These are phyloP conservation scores for Apiospora sp. DNA, from an alignment of 2,329 filamentous ascomycete species.

Conservation along the genomic window DNA sequence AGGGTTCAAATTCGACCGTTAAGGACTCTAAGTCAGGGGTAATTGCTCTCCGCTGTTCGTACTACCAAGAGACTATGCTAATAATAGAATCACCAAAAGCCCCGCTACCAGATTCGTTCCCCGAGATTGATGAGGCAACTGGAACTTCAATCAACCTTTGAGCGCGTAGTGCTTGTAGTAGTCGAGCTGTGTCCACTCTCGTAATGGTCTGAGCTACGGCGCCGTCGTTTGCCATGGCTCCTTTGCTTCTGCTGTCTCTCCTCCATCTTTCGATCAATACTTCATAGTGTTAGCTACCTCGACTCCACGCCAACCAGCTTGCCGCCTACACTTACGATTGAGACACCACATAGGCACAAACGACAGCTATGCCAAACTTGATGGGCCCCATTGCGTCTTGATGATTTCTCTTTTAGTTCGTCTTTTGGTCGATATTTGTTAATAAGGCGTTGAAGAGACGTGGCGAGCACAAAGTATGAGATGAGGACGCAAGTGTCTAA, in stretches of 20 bases:
- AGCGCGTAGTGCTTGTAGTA: slow-evolving; percentile 7
- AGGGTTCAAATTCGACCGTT: neutral
- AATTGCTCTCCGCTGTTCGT: slow-evolving; percentile 5
- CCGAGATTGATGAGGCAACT: neutral
- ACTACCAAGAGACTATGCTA: neutral
- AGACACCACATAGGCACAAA: slow-evolving; percentile 6
- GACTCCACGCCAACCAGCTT: neutral
- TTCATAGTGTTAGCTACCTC: neutral
- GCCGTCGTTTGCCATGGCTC: neutral
- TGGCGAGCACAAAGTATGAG: neutral
- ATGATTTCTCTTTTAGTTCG: neutral
- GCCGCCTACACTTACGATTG: neutral
- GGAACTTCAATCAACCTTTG: neutral
- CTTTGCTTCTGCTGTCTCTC: neutral
- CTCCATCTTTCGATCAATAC: slow-evolving; percentile 8
- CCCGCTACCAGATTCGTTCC: neutral
- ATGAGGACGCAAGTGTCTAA: neutral
- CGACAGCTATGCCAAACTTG: neutral
- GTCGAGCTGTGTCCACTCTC: slow-evolving; percentile 1
- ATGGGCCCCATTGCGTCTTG: neutral
- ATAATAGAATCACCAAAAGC: neutral
- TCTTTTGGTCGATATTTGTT: neutral
- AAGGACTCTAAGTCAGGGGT: neutral
- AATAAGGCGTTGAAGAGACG: neutral
- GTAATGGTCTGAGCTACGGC: neutral